These are phyloP conservation scores for Acacia melanoxylon DNA, from an alignment of 306 rosid genomes.

Conservation along the genomic window DNA sequence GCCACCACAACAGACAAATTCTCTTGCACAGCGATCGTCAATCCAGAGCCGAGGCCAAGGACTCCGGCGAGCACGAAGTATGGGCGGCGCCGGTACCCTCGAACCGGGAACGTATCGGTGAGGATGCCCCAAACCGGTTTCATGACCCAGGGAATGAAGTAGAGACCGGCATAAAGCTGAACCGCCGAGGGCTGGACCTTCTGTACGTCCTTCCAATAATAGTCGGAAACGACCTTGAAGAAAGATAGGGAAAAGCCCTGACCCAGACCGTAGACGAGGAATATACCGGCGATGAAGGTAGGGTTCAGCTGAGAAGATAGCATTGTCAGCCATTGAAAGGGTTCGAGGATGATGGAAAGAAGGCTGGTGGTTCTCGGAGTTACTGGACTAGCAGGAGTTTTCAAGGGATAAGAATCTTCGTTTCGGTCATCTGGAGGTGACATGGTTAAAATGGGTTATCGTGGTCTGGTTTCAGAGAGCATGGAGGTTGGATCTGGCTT, in stretches of 20 bases:
- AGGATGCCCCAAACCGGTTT: conserved; percentile 77
- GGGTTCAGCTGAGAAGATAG: conserved; percentile 49
- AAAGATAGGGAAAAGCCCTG: conserved; percentile 66
- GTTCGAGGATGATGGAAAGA: conserved; percentile 29
- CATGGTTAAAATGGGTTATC: background rate
- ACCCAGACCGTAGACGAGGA: conserved; percentile 57
- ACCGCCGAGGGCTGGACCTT: conserved; percentile 59
- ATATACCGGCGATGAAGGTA: conserved; percentile 47
- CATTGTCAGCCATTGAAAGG: conserved; percentile 52
- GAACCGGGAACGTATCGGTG: conserved; percentile 59
- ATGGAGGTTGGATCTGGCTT: background rate
- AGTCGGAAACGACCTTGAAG: conserved; percentile 63
- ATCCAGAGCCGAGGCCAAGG: conserved; percentile 42
- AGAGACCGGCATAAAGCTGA: conserved; percentile 57
- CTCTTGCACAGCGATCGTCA: conserved; percentile 26
- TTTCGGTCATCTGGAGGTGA: background rate
- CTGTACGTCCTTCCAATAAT: conserved; percentile 83
- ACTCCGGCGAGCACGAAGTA: conserved; percentile 56
- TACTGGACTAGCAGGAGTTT: background rate
- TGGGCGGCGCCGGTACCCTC: conserved; percentile 58
- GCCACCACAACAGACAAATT: conserved; percentile 37
- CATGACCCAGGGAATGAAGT: conserved; percentile 70
- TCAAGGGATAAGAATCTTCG: conserved; percentile 3
- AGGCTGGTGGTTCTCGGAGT: background rate
- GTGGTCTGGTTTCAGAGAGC: background rate